Evolutionary conservation across 139 green algal genomes (phyloP), one percentile per base, ranked within the genome.

Genomic region (Closterium sp.): DNA sequence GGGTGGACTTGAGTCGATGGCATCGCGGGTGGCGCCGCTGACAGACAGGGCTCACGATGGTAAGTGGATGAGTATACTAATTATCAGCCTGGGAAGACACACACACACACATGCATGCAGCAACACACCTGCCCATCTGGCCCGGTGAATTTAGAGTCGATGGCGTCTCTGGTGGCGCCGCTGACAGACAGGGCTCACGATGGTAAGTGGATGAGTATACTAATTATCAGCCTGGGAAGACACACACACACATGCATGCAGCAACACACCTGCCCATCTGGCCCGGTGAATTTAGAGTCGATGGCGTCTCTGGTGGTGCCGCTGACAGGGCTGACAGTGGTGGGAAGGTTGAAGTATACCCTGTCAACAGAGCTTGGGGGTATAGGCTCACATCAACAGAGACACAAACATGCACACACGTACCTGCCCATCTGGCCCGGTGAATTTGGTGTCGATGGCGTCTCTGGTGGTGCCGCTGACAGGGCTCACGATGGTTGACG

Each of bases 231-330:
- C 32, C 2, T 38, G 32, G 4, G 32, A 4, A 38, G 2, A 38
- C 32, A 38, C 73, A 86, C 73, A 86, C 73, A 86, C 73, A 4
- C 22, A 86, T n/a, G 73, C 22, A 13, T 4, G 73, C 73, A 86
- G 2, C 10, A 10, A 89, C 86, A 89, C 86, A 89, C 86, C 31
- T 45, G 31, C 2, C 31, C 62, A 27, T 79, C 62, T 79, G 62
- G 28, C 17, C 88, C 85, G 5, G 34, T 96, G 5, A 99, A 84
- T 0, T 96, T 92, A 1, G 96, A 98, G 94, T 99, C 98, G 10
- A 99, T 97, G 0, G 98, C 98, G 87, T 99, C 98, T 0, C 98
- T 94, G 0, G 98, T 99, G 0, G 98, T 99, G 92, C 98, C 98
- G 27, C 95, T 96, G 93, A 99, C 96, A 92, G 96, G 95, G 92